These are phyloP conservation scores for Trichomonas vaginalis DNA, from an alignment of 208 protist species.

Conservation along the genomic window DNA sequence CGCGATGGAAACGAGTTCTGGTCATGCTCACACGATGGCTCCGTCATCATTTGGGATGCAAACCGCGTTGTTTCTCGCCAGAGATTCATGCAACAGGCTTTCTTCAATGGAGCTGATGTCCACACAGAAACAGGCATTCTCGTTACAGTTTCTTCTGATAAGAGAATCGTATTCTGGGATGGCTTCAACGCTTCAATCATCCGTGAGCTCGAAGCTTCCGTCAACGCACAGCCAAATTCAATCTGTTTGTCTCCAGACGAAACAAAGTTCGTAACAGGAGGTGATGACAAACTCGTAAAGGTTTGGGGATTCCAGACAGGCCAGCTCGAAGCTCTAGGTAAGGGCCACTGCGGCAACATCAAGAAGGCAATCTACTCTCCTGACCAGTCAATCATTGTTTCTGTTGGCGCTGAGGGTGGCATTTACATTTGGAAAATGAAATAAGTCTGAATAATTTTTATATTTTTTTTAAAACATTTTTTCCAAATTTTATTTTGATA, in stretches of 20 bases:
- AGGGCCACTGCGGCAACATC: conserved; percentile 71
- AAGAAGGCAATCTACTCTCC: conserved; percentile 63
- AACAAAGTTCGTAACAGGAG: conserved; percentile 63
- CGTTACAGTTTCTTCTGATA: neutral
- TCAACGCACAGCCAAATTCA: conserved; percentile 63
- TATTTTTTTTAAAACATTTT: neutral
- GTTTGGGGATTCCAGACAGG: conserved; percentile 73
- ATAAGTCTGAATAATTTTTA: neutral
- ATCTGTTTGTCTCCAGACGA: conserved; percentile 63
- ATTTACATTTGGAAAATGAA: conserved; percentile 63
- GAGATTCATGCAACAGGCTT: neutral
- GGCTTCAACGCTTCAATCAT: conserved; percentile 69
- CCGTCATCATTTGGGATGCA: conserved; percentile 71
- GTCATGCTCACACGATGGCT: conserved; percentile 68
- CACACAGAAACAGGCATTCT: conserved; percentile 7
- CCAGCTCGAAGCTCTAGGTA: conserved; percentile 41
- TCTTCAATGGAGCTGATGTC: conserved; percentile 6
- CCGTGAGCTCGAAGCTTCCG: conserved; percentile 64
- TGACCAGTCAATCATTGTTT: conserved; percentile 62
- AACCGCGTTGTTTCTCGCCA: neutral
- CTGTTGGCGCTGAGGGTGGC: conserved; percentile 66
- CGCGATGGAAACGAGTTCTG: conserved; percentile 65
- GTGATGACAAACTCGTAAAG: conserved; percentile 71
- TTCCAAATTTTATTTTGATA: neutral
- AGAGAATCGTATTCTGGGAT: conserved; percentile 67